Base-by-base conservation (phyloP, 306 rosid genomes). In the Echinosophora koreensis region DNA sequence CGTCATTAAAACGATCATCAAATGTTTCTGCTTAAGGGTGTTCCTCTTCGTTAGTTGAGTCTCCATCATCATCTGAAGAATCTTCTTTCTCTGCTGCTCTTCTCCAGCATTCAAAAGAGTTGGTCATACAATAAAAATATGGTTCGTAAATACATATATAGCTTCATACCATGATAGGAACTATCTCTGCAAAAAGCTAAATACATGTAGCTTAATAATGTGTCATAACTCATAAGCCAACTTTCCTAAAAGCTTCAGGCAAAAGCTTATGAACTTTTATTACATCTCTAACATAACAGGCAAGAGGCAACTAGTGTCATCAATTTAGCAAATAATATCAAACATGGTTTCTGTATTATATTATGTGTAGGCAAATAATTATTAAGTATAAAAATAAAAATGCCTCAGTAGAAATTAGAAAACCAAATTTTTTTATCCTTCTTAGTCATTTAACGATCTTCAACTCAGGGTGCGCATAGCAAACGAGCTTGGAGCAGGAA, bases 401-500 rank as follows among this genome's bases (percentile, higher is more conserved):
- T 39, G 1, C 6, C 27, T 10, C 8, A 2, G 38, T 15, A 54
- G 28, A 63, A 65, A 27, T 27, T 55, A 63, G 41, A 28, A 41
- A 5, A 32, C 22, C 22, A 22, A 22, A 0, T 22, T 22, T 22
- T 22, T 34, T 7, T 15, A 46, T 10, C 18, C 41, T 6, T 66
- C 18, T 51, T 46, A 10, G 74, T 61, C 58, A 32, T 68, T 41
- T 34, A 6, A 46, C 35, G 6, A 39, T 37, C 49, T 77, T 77
- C 60, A 17, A 66, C 59, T 34, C 80, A 89, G 97, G 79, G 92
- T 86, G 66, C 91, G 94, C 2, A 86, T 89, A 17, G 86, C 97
- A 39, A 91, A 89, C 9, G 90, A 89, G 82, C 88, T 91, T 54
- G 97, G 97, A 0, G 91, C 94, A 38, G 86, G 90, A 82, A 89